Evolutionary conservation across 805 yeast species (phyloP).

Genomic region (Candida hispaniensis): DNA sequence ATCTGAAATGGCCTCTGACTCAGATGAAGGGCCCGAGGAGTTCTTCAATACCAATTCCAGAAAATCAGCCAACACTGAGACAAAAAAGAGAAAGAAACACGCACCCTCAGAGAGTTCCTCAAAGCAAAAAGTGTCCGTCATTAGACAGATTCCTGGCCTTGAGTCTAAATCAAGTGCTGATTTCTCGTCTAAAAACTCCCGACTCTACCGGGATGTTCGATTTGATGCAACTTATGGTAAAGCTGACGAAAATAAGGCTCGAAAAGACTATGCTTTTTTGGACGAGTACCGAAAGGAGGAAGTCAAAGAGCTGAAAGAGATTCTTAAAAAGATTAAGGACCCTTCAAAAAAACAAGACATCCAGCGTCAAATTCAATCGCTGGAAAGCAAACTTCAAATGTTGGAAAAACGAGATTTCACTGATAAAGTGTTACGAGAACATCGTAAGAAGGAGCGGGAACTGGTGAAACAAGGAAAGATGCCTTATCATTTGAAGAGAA

Average conservation of each 20-base stretch:
- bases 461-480: constrained; percentile 61
- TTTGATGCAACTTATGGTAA: constrained; percentile 86
- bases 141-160: constrained; percentile 54
- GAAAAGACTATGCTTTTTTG: constrained; percentile 73
- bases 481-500: constrained; percentile 38
- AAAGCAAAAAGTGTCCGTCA: constrained; percentile 54
- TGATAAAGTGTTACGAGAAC: constrained; percentile 48
- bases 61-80: constrained; percentile 14
- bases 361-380: constrained; percentile 27
- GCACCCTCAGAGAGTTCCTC: constrained; percentile 79
- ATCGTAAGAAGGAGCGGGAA: constrained; percentile 75
- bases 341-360: constrained; percentile 29
- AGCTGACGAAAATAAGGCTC: constrained; percentile 54
- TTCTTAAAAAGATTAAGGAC: constrained; percentile 33
- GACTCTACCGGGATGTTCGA: constrained; percentile 65
- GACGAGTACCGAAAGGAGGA: constrained; percentile 79
- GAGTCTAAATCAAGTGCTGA: constrained; percentile 26
- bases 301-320: constrained; percentile 44
- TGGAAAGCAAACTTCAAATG: constrained; percentile 41
- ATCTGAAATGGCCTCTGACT: no score
- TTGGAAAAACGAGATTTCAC: constrained; percentile 68
- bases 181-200: constrained; percentile 8
- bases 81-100: constrained; percentile 50
- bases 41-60: no score
- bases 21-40: no score